Percentiles rank a stretch among this genome's conserved stretches.
Evolutionary conservation across 1,284 basidiomycete species (phyloP).

Genomic region (Spongispora temasekensis): DNA sequence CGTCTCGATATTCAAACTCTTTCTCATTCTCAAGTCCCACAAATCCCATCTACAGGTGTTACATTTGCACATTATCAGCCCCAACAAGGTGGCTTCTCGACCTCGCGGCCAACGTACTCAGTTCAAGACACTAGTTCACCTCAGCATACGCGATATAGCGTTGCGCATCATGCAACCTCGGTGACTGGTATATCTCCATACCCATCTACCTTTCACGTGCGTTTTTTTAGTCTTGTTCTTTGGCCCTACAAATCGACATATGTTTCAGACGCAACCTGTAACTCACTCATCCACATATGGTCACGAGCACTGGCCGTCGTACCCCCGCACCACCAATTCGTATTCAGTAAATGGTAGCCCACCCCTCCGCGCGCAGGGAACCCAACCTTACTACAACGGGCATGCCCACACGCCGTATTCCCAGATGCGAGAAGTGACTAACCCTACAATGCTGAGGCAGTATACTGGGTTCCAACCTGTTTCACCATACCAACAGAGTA

Average conservation of each 20-base stretch:
- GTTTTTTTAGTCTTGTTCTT: not conserved
- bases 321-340: slow-evolving; percentile 26
- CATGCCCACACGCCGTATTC: slow-evolving; percentile 30
- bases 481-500: slow-evolving; percentile 32
- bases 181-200: slow-evolving; percentile 23
- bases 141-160: slow-evolving; percentile 22
- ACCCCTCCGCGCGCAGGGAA: slow-evolving; percentile 21
- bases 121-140: slow-evolving; percentile 24
- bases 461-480: slow-evolving; percentile 33
- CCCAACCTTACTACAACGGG: slow-evolving; percentile 32
- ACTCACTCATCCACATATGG: slow-evolving; percentile 16
- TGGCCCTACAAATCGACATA: not conserved
- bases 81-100: slow-evolving; percentile 38
- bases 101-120: slow-evolving; percentile 34
- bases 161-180: slow-evolving; percentile 19
- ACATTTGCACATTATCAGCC: slow-evolving; percentile 38
- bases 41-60: slow-evolving; percentile 25
- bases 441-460: slow-evolving; percentile 22
- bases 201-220: slow-evolving; percentile 29
- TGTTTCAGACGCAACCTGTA: slow-evolving; percentile 18
- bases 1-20: slow-evolving; percentile 21
- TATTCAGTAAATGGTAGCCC: slow-evolving; percentile 22
- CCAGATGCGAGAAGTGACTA: slow-evolving; percentile 29
- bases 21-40: slow-evolving; percentile 19
- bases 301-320: slow-evolving; percentile 34